These are phyloP conservation scores for Colletotrichum sp. DNA, from an alignment of 2,329 filamentous ascomycete species.

Conservation along the genomic window DNA sequence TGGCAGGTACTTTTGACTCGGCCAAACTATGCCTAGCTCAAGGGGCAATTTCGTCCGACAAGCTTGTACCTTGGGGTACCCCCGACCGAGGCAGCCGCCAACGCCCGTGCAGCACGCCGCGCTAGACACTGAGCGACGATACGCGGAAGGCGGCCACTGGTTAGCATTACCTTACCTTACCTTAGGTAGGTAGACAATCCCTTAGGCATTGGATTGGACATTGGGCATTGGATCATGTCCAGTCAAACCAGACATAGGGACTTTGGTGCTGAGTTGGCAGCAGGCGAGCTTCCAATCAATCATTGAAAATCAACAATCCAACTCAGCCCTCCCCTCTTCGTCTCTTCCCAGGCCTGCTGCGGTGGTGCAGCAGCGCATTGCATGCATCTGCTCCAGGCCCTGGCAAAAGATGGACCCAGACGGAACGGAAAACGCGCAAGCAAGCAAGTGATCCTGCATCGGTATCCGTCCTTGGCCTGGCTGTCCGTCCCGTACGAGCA, in stretches of 20 bases:
- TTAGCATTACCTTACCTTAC: background rate
- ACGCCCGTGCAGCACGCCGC: background rate
- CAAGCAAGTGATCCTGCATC: background rate
- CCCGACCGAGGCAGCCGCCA: background rate
- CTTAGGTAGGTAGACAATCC: too few species aligned
- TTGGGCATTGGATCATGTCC: background rate
- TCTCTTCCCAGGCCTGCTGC: background rate
- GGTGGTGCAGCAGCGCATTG: background rate
- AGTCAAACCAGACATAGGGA: background rate
- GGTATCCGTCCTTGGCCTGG: background rate
- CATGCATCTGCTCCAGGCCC: background rate
- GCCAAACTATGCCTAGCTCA: background rate
- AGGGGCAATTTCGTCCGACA: background rate
- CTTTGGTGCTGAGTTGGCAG: background rate
- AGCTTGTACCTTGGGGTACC: slow-evolving; percentile 6
- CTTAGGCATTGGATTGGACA: too few species aligned
- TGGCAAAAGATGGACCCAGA: slow-evolving; percentile 4
- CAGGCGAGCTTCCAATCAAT: background rate
- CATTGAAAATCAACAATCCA: background rate
- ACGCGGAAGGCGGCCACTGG: background rate
- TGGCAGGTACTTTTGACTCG: background rate
- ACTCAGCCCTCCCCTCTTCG: background rate
- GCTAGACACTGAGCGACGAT: background rate
- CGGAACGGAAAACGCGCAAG: slow-evolving; percentile 8
- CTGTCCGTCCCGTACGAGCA: background rate